Conservation (phyloP, 331 rosid genomes). For the Acacia concinna region DNA sequence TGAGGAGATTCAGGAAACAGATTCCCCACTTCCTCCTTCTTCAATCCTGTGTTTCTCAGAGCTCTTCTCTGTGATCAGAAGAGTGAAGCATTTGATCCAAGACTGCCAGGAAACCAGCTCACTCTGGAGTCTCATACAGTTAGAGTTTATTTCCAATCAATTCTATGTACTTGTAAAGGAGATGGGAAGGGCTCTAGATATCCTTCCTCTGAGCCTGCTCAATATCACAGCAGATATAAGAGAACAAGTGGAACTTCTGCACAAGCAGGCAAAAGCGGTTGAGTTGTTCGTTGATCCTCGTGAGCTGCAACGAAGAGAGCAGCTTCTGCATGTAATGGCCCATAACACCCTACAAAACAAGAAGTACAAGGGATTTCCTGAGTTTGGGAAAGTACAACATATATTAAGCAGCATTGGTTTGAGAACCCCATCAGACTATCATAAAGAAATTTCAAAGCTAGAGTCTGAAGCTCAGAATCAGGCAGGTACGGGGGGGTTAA, state of each 20-base stretch:
- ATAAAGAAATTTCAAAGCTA: slow-evolving; percentile 66
- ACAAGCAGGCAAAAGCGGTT: slow-evolving; percentile 66
- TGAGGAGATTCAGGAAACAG: slow-evolving; percentile 76
- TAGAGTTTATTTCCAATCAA: slow-evolving; percentile 59
- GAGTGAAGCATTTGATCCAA: slow-evolving; percentile 67
- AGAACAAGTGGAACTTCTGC: slow-evolving; percentile 89
- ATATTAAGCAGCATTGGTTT: slow-evolving; percentile 65
- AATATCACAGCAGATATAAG: slow-evolving; percentile 58
- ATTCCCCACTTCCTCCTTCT: slow-evolving; percentile 67
- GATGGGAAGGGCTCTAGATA: slow-evolving; percentile 83
- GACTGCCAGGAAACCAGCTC: slow-evolving; percentile 68
- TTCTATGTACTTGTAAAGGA: slow-evolving; percentile 75
- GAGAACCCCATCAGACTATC: slow-evolving; percentile 62
- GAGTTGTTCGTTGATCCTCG: slow-evolving; percentile 54
- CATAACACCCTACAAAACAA: slow-evolving; percentile 51
- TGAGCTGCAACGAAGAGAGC: slow-evolving; percentile 63
- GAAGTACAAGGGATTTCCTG: slow-evolving; percentile 54
- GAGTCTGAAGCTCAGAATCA: slow-evolving; percentile 78
- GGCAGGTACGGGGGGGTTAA: slow-evolving; percentile 89
- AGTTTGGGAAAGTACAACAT: slow-evolving; percentile 58
- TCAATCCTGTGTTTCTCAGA: slow-evolving; percentile 85
- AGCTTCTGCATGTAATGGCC: slow-evolving; percentile 63
- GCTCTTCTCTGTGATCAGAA: slow-evolving; percentile 72
- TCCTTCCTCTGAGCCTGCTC: slow-evolving; percentile 80
- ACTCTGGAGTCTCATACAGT: slow-evolving; percentile 75